A percentile compares a stretch with the other conserved stretches of the same genome.
Conservation (phyloP, 208 protist genomes). For the Acanthamoeba royreba region DNA sequence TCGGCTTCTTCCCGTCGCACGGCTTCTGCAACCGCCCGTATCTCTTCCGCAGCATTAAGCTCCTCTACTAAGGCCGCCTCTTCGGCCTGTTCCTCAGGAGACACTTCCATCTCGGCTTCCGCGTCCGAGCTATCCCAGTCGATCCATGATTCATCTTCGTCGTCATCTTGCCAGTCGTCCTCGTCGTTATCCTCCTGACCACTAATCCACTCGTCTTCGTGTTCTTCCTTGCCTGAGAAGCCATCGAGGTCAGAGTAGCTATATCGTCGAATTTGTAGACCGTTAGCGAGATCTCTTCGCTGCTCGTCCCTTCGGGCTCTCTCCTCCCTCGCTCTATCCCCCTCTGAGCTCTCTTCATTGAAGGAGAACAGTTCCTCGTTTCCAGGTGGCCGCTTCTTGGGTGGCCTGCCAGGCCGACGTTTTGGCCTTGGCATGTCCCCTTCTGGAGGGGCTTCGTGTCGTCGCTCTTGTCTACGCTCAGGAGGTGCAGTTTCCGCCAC, state of each 20-base stretch:
- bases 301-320: neutral
- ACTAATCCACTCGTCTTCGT: neutral
- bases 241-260: neutral
- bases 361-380: constrained; percentile 15
- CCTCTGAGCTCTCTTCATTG: neutral
- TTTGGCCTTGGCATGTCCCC: neutral
- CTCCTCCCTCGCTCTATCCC: neutral
- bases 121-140: neutral
- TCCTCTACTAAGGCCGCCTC: neutral
- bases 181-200: neutral
- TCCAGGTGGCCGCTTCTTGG: neutral
- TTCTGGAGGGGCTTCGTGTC: no score
- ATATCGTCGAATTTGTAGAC: constrained; percentile 4
- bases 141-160: neutral
- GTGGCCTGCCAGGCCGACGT: neutral
- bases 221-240: neutral
- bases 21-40: neutral
- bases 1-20: neutral
- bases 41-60: neutral
- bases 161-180: neutral
- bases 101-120: neutral
- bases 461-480: neutral
- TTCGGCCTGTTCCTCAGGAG: neutral
- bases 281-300: neutral
- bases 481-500: no score